Evolutionary conservation across 148 eudicot genomes (phyloP).

Genomic region (Gaultheria prostrata): DNA sequence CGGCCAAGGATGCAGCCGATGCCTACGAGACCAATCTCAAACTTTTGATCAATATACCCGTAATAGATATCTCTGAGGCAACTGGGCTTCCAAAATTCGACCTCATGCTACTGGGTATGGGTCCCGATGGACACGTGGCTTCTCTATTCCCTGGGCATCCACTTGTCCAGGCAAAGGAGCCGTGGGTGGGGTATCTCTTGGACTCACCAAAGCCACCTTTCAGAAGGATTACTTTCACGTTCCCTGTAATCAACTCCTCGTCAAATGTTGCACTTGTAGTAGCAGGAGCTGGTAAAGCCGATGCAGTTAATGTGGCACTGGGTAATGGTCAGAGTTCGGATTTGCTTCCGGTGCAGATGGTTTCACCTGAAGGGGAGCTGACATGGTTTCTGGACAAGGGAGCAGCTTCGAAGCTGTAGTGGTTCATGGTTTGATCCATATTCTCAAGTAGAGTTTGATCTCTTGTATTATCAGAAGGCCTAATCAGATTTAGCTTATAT

Average conservation of each 20-base stretch:
- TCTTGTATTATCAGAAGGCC: not conserved
- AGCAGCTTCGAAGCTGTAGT: slow-evolving; percentile 48
- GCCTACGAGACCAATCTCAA: slow-evolving; percentile 51
- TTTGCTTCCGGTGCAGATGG: slow-evolving; percentile 40
- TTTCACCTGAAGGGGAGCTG: slow-evolving; percentile 45
- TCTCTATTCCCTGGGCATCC: slow-evolving; percentile 66
- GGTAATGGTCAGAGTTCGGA: slow-evolving; percentile 31
- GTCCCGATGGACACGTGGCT: slow-evolving; percentile 64
- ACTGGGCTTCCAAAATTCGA: slow-evolving; percentile 57
- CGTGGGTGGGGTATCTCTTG: slow-evolving; percentile 51
- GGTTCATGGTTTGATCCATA: not conserved
- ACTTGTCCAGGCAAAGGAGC: slow-evolving; percentile 35
- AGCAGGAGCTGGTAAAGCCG: slow-evolving; percentile 41
- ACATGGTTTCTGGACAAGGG: slow-evolving; percentile 46
- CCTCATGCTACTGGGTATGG: slow-evolving; percentile 62
- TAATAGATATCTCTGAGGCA: slow-evolving; percentile 30
- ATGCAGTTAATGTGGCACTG: slow-evolving; percentile 31
- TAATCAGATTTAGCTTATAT: not conserved
- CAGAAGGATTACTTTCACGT: slow-evolving; percentile 64
- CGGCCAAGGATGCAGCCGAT: not conserved
- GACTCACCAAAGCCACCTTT: slow-evolving; percentile 74
- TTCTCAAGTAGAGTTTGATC: not conserved
- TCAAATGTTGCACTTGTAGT: slow-evolving; percentile 35
- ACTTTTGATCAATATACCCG: slow-evolving; percentile 32
- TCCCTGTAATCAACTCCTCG: slow-evolving; percentile 52